Base-by-base conservation (phyloP, 169 alveolate genomes). In the Plasmodium yoelii region DNA sequence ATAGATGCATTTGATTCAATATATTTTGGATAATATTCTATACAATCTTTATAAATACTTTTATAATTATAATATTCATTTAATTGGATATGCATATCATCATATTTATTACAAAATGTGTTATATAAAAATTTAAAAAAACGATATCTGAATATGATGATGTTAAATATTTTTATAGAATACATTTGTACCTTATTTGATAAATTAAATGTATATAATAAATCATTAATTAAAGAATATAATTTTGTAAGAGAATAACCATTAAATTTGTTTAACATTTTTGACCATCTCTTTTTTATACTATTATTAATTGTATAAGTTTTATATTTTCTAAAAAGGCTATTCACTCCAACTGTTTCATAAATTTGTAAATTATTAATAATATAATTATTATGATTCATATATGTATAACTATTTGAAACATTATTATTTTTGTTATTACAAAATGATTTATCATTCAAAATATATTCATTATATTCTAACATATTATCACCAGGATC, bases 141-240 rank as follows among this genome's bases (percentile, higher is more conserved):
- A 0, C 90, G 18, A 60, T 67, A 82, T 34, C 61, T 67, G 49
- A 82, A 82, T 55, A 82, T 67, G 6, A 56, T 59, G 9, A 65
- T 39, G 47, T 82, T 70, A n/a, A 82, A 51, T 0, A 82, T 7
- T 49, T 82, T 82, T 28, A 82, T 67, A 28, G 90, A 10, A 56
- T 82, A 82, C n/a, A 67, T 82, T 56, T 82, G 90, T n/a, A 82
- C 73, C 0, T 9, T 19, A 82, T 57, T 82, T 5, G 90, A 84
- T 24, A 82, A 28, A 9, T 69, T 71, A 82, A 82, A 82, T 65
- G 55, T 67, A 44, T 18, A 69, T 9, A 82, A 49, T 61, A 82
- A 82, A 60, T 82, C 90, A 39, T 68, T 65, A 1, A 82, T 57
- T 57, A 67, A 51, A 4, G 49, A 15, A 56, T 82, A 69, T 28